Conservation (phyloP, 805 yeast species). For the Naumovozyma baii region DNA sequence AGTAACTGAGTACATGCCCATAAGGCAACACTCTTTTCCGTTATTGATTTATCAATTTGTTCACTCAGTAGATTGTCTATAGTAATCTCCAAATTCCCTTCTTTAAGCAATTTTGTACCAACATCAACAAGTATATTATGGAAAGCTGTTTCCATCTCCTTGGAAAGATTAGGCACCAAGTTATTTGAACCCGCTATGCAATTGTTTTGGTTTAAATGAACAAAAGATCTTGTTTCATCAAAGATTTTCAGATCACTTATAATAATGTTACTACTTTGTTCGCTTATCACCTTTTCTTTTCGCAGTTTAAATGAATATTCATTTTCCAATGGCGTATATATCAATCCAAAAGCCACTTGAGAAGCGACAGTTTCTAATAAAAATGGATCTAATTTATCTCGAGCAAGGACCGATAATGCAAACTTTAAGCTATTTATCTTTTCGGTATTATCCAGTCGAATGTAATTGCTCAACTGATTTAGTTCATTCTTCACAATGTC, state of each 20-base stretch:
- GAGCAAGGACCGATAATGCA: constrained; percentile 5
- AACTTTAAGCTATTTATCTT: constrained; percentile 8
- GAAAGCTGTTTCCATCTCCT: constrained; percentile 14
- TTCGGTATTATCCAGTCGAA: constrained; percentile 9
- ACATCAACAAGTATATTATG: constrained; percentile 12
- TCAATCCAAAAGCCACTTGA: background rate
- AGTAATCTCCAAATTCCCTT: constrained; percentile 4
- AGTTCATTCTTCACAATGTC: constrained; percentile 6
- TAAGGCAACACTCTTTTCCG: constrained; percentile 13
- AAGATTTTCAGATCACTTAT: constrained; percentile 4
- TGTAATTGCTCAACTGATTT: constrained; percentile 2
- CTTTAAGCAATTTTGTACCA: constrained; percentile 8
- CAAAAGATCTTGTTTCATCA: background rate
- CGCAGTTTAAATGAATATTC: background rate
- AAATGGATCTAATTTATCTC: background rate
- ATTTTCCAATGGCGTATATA: background rate
- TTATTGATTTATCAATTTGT: constrained; percentile 9
- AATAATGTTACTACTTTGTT: constrained; percentile 16
- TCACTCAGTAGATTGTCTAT: constrained; percentile 17
- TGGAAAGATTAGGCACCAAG: constrained; percentile 16
- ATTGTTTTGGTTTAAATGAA: background rate
- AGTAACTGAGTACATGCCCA: constrained; percentile 34
- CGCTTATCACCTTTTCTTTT: constrained; percentile 7
- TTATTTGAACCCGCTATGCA: background rate
- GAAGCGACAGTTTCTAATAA: background rate